A percentile compares a stretch with the other conserved stretches of the same genome.
Conservation (phyloP, 768 basidiomycete genomes). For the Lactarius trivialis region DNA sequence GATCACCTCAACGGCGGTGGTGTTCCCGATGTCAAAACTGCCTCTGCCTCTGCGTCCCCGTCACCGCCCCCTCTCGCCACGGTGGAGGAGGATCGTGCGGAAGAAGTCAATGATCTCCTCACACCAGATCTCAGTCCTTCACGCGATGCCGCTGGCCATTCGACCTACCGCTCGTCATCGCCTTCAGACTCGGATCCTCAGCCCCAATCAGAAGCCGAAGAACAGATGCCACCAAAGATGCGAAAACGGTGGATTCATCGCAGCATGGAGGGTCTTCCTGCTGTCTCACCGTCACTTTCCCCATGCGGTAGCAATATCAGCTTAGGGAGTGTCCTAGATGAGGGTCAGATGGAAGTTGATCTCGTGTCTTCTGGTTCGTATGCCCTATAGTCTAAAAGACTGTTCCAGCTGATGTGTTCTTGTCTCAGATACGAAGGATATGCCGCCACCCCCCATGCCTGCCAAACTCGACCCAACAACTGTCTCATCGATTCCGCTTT, state of each 20-base stretch:
- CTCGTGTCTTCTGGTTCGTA: constrained; percentile 24
- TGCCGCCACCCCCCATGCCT: constrained; percentile 50
- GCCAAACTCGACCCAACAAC: constrained; percentile 38
- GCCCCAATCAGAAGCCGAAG: constrained; percentile 15
- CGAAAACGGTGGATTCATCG: constrained; percentile 25
- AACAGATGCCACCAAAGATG: constrained; percentile 23
- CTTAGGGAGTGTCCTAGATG: constrained; percentile 20
- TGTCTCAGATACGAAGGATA: constrained; percentile 32
- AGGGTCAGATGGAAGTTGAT: constrained; percentile 24
- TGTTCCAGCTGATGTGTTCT: not conserved
- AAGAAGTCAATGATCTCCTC: not conserved
- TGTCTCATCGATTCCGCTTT: constrained; percentile 26
- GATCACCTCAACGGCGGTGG: not conserved
- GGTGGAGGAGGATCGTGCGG: constrained; percentile 28
- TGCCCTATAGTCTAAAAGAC: not conserved
- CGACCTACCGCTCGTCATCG: constrained; percentile 20
- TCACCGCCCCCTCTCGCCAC: constrained; percentile 18
- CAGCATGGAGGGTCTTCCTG: constrained; percentile 19
- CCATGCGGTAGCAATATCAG: constrained; percentile 23
- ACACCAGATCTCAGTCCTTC: constrained; percentile 2
- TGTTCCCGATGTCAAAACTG: not conserved
- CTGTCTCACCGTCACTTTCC: constrained; percentile 18
- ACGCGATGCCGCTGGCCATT: not conserved
- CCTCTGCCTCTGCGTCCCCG: constrained; percentile 20
- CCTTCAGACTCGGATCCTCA: constrained; percentile 17